A percentile compares a stretch with the other conserved stretches of the same genome.
Conservation (phyloP, 495 filamentous ascomycete genomes). For the Beverwykella pulmonaria region DNA sequence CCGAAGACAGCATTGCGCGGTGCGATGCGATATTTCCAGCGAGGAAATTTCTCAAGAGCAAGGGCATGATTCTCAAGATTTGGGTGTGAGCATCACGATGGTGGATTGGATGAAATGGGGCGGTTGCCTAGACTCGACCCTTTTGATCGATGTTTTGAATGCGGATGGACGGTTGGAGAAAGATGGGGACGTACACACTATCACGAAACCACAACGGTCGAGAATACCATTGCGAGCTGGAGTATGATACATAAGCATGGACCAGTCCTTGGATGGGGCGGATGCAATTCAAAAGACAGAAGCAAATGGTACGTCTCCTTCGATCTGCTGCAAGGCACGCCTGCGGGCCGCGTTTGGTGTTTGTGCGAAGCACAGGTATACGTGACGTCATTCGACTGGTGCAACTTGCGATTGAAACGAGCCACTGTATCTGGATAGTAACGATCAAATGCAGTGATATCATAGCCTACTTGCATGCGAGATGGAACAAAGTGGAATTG, state of each 20-base stretch:
- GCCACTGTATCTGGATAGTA: background rate
- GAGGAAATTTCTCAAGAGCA: constrained; percentile 32
- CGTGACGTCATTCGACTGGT: background rate
- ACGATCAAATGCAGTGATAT: background rate
- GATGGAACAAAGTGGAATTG: background rate
- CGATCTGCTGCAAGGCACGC: constrained; percentile 30
- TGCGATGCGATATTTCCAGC: background rate
- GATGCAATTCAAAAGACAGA: background rate
- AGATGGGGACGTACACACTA: too few species aligned
- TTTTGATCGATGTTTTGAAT: background rate
- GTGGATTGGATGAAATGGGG: constrained; percentile 8
- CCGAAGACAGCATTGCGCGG: background rate
- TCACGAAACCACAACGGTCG: background rate
- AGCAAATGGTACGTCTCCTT: constrained; percentile 9
- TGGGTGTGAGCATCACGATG: constrained; percentile 30
- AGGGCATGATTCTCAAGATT: constrained; percentile 36
- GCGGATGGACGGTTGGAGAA: background rate
- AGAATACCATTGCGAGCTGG: background rate
- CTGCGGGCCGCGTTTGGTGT: constrained; percentile 7
- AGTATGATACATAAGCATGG: background rate
- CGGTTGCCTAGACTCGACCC: background rate
- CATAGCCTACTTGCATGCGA: background rate
- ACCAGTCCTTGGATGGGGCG: background rate
- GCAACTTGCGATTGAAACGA: background rate
- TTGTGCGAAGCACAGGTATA: background rate